Base-by-base conservation (phyloP, 768 basidiomycete species). In the Tylopilus rubrobrunneus region DNA sequence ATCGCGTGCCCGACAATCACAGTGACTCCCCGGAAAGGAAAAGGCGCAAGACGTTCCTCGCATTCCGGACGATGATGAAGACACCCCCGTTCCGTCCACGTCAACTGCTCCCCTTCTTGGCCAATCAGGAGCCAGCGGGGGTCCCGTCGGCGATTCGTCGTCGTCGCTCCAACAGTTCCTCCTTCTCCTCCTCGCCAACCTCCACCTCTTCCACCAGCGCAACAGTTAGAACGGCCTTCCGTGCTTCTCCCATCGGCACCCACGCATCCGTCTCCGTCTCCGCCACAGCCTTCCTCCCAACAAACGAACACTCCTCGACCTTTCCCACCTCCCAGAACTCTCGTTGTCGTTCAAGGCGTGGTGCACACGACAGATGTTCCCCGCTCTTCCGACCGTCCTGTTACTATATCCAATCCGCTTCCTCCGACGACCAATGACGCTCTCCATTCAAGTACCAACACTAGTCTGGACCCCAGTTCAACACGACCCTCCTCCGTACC, bases 271-370 rank as follows among this genome's bases (percentile, higher is more conserved):
- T 39, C 39, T 39, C 39, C 57, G 43, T 19, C 39, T 39, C n/a
- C 39, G 39, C 43, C 67, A 44, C 60, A 68, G 23, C 55, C 64
- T 47, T 52, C 62, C 34, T 47, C 66, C 31, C 62, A 67, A 28
- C 62, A 59, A 12, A 40, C 52, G 21, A 70, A 47, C 37, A 45
- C 25, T 44, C 59, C 56, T n/a, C 72, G 80, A 21, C 77, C 78
- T 51, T 87, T 87, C 64, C 86, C 86, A 34, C 83, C 86, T 0
- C 83, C 87, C 0, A 87, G 88, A 14, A 89, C 88, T 3, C 77
- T 91, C 4, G 88, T 91, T 25, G 86, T 91, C 34, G 88, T 91
- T 0, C 88, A 91, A 68, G 88, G 88, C 46, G 87, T 89, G 39
- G 87, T 89, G 1, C 87, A 89, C 57, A 89, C 87, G 1, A 84